These are phyloP conservation scores for Magnusiomyces starmeri DNA, from an alignment of 1,139 yeast species.

Conservation along the genomic window DNA sequence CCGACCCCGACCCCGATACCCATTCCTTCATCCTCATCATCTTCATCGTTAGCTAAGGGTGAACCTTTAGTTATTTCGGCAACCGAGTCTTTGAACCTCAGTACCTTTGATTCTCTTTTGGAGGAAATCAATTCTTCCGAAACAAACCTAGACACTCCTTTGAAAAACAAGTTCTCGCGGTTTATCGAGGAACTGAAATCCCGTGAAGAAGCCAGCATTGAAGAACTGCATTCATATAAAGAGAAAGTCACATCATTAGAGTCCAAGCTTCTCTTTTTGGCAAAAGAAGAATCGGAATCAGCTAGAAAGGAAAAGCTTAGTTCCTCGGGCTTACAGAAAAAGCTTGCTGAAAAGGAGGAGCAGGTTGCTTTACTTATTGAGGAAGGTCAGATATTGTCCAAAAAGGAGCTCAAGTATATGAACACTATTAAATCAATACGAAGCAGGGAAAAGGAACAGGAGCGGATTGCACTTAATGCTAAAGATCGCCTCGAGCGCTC, in stretches of 20 bases:
- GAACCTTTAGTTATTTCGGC: background rate
- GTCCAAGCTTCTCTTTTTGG: slow-evolving; percentile 24
- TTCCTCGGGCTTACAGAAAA: slow-evolving; percentile 23
- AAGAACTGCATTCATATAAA: slow-evolving; percentile 17
- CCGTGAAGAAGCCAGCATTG: background rate
- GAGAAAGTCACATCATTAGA: slow-evolving; percentile 25
- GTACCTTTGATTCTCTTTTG: background rate
- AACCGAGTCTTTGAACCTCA: background rate
- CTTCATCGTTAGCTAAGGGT: background rate
- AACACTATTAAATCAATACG: slow-evolving; percentile 61
- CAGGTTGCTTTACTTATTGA: slow-evolving; percentile 52
- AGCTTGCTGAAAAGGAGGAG: slow-evolving; percentile 44
- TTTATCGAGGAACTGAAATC: background rate
- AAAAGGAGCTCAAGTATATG: slow-evolving; percentile 62
- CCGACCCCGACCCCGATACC: no score
- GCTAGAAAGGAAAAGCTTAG: slow-evolving; percentile 20
- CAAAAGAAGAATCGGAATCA: slow-evolving; percentile 26
- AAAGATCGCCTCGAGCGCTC: slow-evolving; percentile 21
- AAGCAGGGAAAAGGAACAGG: slow-evolving; percentile 38
- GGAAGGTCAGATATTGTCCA: slow-evolving; percentile 75
- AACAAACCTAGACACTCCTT: background rate
- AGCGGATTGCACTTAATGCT: slow-evolving; percentile 22
- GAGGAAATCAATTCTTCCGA: background rate
- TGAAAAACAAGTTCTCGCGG: background rate
- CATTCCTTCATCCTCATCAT: background rate